These are phyloP conservation scores for Aspergillus bombycis DNA, from an alignment of 2,329 filamentous ascomycete species.

Conservation along the genomic window DNA sequence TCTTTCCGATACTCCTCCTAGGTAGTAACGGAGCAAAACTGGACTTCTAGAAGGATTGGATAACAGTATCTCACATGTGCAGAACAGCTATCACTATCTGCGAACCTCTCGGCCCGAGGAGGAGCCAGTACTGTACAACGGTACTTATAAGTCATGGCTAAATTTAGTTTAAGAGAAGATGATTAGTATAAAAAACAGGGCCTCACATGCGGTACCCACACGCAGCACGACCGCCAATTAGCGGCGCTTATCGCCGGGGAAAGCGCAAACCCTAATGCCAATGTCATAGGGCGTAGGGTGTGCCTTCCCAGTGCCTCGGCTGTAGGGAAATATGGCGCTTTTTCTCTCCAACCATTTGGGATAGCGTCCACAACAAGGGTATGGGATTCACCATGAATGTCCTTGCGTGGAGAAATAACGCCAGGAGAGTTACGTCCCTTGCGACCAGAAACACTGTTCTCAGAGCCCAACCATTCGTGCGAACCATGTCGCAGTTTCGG, in stretches of 20 bases:
- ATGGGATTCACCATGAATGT: background rate
- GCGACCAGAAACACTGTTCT: background rate
- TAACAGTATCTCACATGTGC: background rate
- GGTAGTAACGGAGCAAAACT: background rate
- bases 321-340: background rate
- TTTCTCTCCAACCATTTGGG: background rate
- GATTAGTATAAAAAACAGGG: no score
- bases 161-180: no score
- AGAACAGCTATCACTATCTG: background rate
- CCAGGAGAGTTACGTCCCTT: background rate
- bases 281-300: background rate
- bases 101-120: no score
- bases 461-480: background rate
- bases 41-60: background rate
- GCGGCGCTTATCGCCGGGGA: background rate
- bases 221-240: background rate
- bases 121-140: no score
- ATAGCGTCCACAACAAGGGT: background rate
- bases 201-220: no score
- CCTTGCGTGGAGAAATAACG: background rate
- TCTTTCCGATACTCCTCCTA: background rate
- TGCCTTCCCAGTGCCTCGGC: background rate
- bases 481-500: constrained; percentile 1
- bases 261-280: background rate
- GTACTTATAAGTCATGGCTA: no score